Conservation (phyloP, 2,329 filamentous ascomycete species). For the Aspergillus fructus region DNA sequence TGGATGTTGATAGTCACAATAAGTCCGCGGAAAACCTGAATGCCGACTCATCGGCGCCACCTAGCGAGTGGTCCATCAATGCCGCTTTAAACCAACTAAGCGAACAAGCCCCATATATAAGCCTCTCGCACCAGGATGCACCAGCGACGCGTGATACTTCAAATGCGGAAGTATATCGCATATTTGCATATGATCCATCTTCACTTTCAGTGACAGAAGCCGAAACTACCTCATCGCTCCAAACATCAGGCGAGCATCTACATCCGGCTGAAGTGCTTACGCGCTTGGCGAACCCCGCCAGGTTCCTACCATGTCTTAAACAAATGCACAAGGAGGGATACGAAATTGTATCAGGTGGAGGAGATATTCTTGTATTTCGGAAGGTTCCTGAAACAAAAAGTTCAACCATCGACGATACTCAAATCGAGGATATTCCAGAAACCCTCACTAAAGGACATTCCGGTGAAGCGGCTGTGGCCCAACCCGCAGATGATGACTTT, state of each 20-base stretch:
- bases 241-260: slow-evolving; percentile 21
- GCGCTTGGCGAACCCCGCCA: slow-evolving; percentile 40
- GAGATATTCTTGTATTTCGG: slow-evolving; percentile 43
- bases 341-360: slow-evolving; percentile 42
- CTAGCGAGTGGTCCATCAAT: neutral
- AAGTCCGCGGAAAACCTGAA: neutral
- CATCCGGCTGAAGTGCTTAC: slow-evolving; percentile 37
- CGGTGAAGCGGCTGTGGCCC: neutral
- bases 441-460: neutral
- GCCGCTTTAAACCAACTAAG: neutral
- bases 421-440: neutral
- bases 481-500: neutral
- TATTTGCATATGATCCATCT: slow-evolving; percentile 40
- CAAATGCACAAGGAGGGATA: slow-evolving; percentile 41
- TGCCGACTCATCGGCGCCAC: no score
- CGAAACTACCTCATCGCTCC: slow-evolving; percentile 33
- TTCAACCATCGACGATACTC: neutral
- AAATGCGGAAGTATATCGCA: slow-evolving; percentile 27
- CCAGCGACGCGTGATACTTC: neutral
- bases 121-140: neutral
- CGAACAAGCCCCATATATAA: neutral
- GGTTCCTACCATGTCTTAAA: slow-evolving; percentile 42
- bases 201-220: slow-evolving; percentile 30
- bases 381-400: slow-evolving; percentile 14
- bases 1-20: neutral